Percentiles rank a stretch among this genome's conserved stretches.
Conservation (phyloP, 1,284 basidiomycete genomes). For the Naganishia liquefaciens region DNA sequence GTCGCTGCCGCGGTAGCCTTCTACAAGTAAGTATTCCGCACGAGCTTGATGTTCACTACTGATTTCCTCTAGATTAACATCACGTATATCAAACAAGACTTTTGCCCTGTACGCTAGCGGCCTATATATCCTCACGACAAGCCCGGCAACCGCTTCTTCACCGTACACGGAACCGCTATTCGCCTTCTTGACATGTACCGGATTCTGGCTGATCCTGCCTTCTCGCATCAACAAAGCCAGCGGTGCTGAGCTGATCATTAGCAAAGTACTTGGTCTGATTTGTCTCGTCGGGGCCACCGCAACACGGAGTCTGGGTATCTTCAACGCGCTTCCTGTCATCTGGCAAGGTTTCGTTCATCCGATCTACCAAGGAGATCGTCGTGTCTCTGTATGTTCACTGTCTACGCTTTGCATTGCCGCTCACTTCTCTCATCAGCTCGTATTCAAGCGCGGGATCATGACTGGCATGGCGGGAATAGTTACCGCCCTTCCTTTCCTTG, state of each 20-base stretch:
- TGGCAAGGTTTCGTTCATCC: constrained; percentile 22
- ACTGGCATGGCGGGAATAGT: constrained; percentile 56
- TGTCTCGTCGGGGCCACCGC: constrained; percentile 24
- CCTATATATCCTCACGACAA: constrained; percentile 76
- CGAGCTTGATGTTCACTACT: background rate
- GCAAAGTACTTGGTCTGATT: constrained; percentile 6
- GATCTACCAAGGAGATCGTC: constrained; percentile 65
- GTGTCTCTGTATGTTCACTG: constrained; percentile 36
- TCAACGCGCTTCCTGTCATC: constrained; percentile 15
- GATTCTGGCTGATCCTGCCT: constrained; percentile 52
- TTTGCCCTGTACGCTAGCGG: constrained; percentile 65
- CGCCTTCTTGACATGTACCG: constrained; percentile 73
- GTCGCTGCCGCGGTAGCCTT: constrained; percentile 59
- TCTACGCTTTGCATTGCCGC: background rate
- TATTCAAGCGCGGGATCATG: constrained; percentile 11
- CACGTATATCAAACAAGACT: constrained; percentile 53
- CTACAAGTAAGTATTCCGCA: constrained; percentile 59
- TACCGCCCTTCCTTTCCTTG: constrained; percentile 66
- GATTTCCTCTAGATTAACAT: constrained; percentile 44
- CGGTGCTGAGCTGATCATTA: background rate
- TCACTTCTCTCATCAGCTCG: constrained; percentile 19
- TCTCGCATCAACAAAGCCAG: constrained; percentile 18
- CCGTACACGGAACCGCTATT: constrained; percentile 85
- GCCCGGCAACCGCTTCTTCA: constrained; percentile 71
- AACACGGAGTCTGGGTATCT: constrained; percentile 24